Evolutionary conservation across 148 eudicot species (phyloP), one percentile per base, ranked within the genome.

Genomic region (Heliamphora exappendiculata): DNA sequence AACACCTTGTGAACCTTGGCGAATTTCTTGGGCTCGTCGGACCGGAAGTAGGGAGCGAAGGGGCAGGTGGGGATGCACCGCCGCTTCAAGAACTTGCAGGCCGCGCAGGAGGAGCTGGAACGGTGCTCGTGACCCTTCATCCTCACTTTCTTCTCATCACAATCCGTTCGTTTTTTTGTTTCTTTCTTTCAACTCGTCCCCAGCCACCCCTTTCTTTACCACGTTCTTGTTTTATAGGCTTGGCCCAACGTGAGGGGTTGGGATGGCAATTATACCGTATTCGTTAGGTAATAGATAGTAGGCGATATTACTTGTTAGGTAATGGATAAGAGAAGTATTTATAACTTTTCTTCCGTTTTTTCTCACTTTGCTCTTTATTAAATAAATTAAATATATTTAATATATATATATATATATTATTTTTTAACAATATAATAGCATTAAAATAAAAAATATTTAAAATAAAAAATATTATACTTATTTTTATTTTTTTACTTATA

Each of bases 1-100:
- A 93, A 93, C 67, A 93, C 96, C 59, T 93, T 93, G 82, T 93
- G 98, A 29, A 93, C 94, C 41, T 91, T 89, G 42, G 90, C 93
- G 44, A 93, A 93, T 70, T 85, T 91, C 36, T 81, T 84, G 12
- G 91, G 88, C 85, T 93, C 91, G 49, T 93, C 93, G 19, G 94
- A 87, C 4, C 84, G 87, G 60, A 93, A 93, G 63, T 93, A 86
- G 1, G 98, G 98, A 0, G 96, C 91, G 81, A 93, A 91, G 37
- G 87, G 85, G 80, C 98, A 93, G 50, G 9, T 65, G 0, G 90
- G 78, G 7, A 78, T 78, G 88, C 98, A 93, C 14, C 90, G 75
- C 16, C 98, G 84, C 81, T 89, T 91, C 19, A 93, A 78, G 70
- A 89, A 85, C 82, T 93, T 93, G 87, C 98, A 91, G 51, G 98